Conservation (phyloP, 805 yeast genomes). For the Saccharomycopsis javanensis region DNA sequence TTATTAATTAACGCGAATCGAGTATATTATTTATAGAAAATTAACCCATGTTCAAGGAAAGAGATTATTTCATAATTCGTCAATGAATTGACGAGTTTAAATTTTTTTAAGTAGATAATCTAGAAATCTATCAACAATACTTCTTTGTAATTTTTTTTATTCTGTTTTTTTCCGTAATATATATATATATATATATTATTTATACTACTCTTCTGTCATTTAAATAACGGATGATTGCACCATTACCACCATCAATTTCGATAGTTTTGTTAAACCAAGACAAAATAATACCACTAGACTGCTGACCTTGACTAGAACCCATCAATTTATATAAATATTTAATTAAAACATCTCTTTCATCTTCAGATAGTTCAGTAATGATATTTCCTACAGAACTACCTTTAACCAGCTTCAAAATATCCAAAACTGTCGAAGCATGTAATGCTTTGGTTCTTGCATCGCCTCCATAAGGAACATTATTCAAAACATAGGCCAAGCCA, state of each 20-base stretch:
- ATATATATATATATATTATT: neutral
- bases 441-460: conserved; percentile 41
- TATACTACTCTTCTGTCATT: conserved; percentile 77
- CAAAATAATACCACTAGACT: conserved; percentile 76
- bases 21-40: no score
- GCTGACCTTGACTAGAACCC: conserved; percentile 67
- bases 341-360: conserved; percentile 66
- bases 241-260: conserved; percentile 67
- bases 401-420: conserved; percentile 57
- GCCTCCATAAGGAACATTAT: conserved; percentile 77
- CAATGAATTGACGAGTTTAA: no score
- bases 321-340: conserved; percentile 83
- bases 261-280: conserved; percentile 90
- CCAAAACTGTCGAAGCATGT: conserved; percentile 52
- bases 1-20: no score
- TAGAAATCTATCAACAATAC: no score
- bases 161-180: no score
- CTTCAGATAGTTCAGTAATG: conserved; percentile 47
- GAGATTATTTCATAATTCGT: no score
- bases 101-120: no score
- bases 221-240: conserved; percentile 77
- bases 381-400: conserved; percentile 57
- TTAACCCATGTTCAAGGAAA: no score
- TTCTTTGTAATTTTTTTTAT: no score
- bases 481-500: conserved; percentile 56